Conservation (phyloP, 2,329 filamentous ascomycete species). For the Aureobasidium subglaciale region DNA sequence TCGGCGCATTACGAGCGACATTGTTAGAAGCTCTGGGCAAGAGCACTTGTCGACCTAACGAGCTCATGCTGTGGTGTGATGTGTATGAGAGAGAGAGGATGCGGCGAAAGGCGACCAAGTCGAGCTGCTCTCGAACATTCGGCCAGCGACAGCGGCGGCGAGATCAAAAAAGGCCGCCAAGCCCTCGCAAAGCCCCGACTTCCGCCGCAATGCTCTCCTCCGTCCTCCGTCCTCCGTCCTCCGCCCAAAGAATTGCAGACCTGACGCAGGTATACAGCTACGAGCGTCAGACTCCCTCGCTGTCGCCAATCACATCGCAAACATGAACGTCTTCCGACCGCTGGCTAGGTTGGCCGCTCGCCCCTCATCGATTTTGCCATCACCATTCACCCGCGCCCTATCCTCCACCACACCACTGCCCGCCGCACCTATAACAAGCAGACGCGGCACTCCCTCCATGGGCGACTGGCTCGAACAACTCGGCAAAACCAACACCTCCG, state of each 20-base stretch:
- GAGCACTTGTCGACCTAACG: constrained; percentile 26
- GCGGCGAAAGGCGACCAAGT: not conserved
- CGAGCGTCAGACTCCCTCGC: not conserved
- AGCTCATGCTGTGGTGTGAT: constrained; percentile 37
- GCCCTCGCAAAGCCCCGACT: not conserved
- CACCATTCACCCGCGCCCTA: not conserved
- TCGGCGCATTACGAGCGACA: constrained; percentile 31
- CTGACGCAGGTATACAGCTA: not conserved
- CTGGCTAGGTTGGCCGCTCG: not conserved
- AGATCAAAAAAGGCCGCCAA: not conserved
- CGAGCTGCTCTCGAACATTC: not conserved
- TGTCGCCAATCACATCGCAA: not conserved
- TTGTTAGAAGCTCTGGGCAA: constrained; percentile 34
- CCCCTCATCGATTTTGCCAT: not conserved
- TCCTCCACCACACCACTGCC: not conserved
- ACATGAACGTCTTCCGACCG: constrained; percentile 10
- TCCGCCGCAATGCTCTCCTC: too few relatives aligned
- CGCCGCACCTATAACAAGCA: not conserved
- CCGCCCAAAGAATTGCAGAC: not conserved
- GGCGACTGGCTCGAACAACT: constrained; percentile 3
- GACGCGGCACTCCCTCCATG: not conserved
- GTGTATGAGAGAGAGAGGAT: not conserved
- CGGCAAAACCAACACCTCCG: not conserved
- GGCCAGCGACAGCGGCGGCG: not conserved
- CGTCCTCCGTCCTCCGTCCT: not conserved